Evolutionary conservation across 495 filamentous ascomycete species (phyloP), one percentile per base, ranked within the genome.

Genomic region (Penicillium salamii): DNA sequence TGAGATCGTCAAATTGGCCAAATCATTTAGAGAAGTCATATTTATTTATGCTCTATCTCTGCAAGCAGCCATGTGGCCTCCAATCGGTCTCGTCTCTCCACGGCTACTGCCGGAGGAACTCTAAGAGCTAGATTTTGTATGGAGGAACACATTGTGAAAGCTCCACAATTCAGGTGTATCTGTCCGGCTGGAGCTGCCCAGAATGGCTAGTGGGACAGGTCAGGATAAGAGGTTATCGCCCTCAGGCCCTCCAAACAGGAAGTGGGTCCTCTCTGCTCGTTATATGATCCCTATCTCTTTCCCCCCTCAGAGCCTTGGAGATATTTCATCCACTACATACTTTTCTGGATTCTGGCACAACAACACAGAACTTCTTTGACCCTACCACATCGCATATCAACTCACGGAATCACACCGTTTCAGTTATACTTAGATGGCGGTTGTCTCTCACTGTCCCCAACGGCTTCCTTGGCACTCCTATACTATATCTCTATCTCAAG

Each of bases 401-500:
- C 46, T 28, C 32, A 55, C 61, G 58, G 58, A 44, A 26, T n/a
- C 14, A 32, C 40, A 49, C 61, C 58, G 53, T 52, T 35, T 36
- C 49, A 54, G 58, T 13, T 53, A 34, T 56, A 44, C 58, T 65
- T 70, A 65, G 67, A 70, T 70, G 67, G 67, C 63, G 59, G 52
- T 61, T 58, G 59, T 63, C 42, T 65, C 67, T 34, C 54, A 60
- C 31, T 61, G 62, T 51, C 63, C 67, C 49, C 56, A 67, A 51
- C 65, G 59, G 50, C 63, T 58, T 37, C 65, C 68, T 54, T 67
- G 67, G 23, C 67, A 69, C 52, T 55, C 50, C 18, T 70, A 70
- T 61, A 67, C 65, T 46, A 70, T 70, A 62, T 64, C 63, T 46
- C 58, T 70, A 37, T 67, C 65, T 37, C 67, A 70, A 43, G 65